A percentile compares a stretch with the other conserved stretches of the same genome.
Conservation (phyloP, 192 early-diverging fungal genomes). For the Coemansia erecta region DNA sequence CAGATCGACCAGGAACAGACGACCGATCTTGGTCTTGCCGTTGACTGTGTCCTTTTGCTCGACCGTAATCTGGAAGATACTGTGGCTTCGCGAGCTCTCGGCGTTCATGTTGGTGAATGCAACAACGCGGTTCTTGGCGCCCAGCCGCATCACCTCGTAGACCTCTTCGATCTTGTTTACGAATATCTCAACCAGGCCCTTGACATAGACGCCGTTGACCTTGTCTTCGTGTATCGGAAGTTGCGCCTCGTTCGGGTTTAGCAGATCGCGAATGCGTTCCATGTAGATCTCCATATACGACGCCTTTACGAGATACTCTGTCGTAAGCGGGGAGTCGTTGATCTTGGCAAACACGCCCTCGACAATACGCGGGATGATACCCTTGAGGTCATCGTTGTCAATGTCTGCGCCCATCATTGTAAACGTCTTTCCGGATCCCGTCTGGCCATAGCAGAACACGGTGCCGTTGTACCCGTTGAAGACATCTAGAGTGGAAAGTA, state of each 20-base stretch:
- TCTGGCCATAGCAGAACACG: constrained; percentile 99
- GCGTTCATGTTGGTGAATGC: constrained; percentile 98
- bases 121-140: constrained; percentile 82
- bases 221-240: constrained; percentile 98
- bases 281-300: constrained; percentile 99
- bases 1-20: constrained; percentile 95
- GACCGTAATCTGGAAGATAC: constrained; percentile 96
- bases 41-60: constrained; percentile 88
- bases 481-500: constrained; percentile 60
- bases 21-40: constrained; percentile 88
- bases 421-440: constrained; percentile 95
- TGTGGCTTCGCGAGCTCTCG: constrained; percentile 96
- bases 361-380: constrained; percentile 96
- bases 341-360: constrained; percentile 94
- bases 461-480: constrained; percentile 98
- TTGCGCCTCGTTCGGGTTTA: constrained; percentile 82
- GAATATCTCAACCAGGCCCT: constrained; percentile 95
- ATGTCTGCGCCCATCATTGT: constrained; percentile 98
- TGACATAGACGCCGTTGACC: constrained; percentile 94
- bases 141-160: constrained; percentile 95
- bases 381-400: constrained; percentile 85
- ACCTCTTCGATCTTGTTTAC: constrained; percentile 94
- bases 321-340: constrained; percentile 81
- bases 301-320: constrained; percentile 98
- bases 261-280: constrained; percentile 96